phyloP scores from a whole-genome alignment of 768 basidiomycete genomes.

The Mycena sanguinolenta region DNA sequence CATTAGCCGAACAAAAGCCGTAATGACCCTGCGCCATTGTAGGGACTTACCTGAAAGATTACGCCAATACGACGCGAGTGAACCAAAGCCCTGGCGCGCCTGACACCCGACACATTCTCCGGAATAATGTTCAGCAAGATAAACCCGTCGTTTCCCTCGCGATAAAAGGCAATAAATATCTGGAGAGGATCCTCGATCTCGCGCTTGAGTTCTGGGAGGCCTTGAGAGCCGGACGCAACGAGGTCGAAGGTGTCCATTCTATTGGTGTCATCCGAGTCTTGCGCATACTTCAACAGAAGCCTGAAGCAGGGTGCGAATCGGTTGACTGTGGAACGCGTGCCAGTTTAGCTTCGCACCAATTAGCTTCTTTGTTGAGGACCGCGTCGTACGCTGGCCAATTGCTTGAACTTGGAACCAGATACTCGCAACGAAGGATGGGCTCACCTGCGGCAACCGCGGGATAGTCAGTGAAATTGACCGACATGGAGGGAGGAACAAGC shows the following conservation, averaged over 20 bases:
- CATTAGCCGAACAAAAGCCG: constrained; percentile 18
- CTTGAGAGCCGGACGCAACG: constrained; percentile 55
- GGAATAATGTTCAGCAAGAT: constrained; percentile 62
- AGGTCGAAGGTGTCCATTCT: constrained; percentile 55
- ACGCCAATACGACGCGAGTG: constrained; percentile 62
- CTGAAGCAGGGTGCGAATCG: constrained; percentile 26
- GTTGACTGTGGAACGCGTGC: constrained; percentile 25
- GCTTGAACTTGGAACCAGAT: background rate
- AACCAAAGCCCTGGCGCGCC: constrained; percentile 59
- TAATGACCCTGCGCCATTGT: background rate
- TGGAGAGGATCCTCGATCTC: constrained; percentile 53
- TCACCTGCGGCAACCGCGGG: constrained; percentile 21
- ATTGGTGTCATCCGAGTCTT: constrained; percentile 52
- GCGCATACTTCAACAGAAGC: constrained; percentile 30
- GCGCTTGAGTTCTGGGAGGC: constrained; percentile 61
- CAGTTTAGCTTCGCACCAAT: too few relatives aligned
- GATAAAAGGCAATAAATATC: constrained; percentile 62
- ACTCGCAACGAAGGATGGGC: background rate
- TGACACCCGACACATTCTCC: constrained; percentile 52
- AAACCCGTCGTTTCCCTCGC: constrained; percentile 54
- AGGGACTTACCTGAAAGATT: constrained; percentile 55
- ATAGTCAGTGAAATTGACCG: constrained; percentile 22
- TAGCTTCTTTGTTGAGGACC: constrained; percentile 33
- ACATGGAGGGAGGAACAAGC: constrained; percentile 1
- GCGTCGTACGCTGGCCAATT: constrained; percentile 36